A percentile compares a stretch with the other conserved stretches of the same genome.
Evolutionary conservation across 495 filamentous ascomycete species (phyloP).

Genomic region (Aspergillus leporis): DNA sequence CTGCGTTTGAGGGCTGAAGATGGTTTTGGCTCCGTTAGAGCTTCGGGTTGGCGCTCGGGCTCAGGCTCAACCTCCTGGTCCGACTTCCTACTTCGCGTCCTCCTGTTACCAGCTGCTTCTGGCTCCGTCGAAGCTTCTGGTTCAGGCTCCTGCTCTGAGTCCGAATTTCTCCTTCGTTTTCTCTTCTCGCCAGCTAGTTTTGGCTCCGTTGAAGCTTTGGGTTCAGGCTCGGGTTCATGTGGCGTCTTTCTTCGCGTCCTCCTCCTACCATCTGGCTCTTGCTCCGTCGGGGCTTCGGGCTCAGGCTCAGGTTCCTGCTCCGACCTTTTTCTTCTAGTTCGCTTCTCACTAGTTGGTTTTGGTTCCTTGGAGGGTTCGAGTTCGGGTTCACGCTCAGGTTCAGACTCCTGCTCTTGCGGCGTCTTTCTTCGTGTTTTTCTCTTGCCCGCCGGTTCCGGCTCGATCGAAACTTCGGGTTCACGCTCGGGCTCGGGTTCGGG

Average conservation of each 20-base stretch:
- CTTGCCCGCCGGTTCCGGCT: not conserved
- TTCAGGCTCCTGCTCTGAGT: conserved; percentile 1
- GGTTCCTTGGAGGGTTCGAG: conserved; percentile 6
- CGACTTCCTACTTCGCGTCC: not conserved
- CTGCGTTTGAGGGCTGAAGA: conserved; percentile 18
- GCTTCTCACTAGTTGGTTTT: not conserved
- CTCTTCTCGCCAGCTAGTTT: not conserved
- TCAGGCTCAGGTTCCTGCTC: conserved; percentile 9
- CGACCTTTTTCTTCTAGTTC: not conserved
- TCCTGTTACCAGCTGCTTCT: not conserved
- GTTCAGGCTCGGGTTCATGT: not conserved
- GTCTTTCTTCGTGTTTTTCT: not conserved
- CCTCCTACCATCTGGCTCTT: not conserved
- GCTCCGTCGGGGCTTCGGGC: not conserved
- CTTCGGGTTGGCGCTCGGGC: conserved; percentile 10
- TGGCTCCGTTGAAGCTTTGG: conserved; percentile 8
- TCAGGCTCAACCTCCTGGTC: conserved; percentile 8
- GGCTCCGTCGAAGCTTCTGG: conserved; percentile 5
- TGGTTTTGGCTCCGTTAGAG: conserved; percentile 12
- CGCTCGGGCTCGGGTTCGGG: conserved; percentile 2
- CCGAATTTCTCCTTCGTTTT: not conserved
- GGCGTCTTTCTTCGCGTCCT: too few relatives aligned
- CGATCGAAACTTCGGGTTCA: not conserved
- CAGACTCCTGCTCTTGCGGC: conserved; percentile 7
- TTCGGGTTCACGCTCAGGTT: conserved; percentile 3